Percentiles rank a stretch among this genome's conserved stretches.
phyloP scores from a whole-genome alignment of 495 filamentous ascomycete genomes.

The Mytilinidion resinicola region DNA sequence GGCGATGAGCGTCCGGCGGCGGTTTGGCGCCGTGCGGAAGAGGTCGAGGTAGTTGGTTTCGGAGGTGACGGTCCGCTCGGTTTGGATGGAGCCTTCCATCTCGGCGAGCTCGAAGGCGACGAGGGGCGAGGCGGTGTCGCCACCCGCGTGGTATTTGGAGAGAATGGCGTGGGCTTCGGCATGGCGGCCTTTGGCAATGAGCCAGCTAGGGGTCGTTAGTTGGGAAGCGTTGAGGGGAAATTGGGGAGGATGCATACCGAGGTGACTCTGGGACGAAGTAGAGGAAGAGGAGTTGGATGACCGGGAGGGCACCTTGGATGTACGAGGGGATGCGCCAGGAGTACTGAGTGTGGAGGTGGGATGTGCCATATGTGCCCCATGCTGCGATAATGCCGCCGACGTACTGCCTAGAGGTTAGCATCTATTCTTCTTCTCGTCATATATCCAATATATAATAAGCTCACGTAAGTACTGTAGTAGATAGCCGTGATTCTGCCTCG shows the following conservation, averaged over 20 bases:
- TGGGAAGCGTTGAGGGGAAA: background rate
- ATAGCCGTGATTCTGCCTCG: background rate
- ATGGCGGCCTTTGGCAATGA: constrained; percentile 56
- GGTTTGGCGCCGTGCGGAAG: constrained; percentile 29
- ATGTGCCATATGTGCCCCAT: background rate
- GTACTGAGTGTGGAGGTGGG: background rate
- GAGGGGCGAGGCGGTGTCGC: constrained; percentile 19
- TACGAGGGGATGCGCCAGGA: background rate
- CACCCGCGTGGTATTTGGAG: constrained; percentile 39
- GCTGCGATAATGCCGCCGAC: background rate
- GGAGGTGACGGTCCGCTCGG: constrained; percentile 29
- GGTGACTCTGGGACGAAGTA: background rate
- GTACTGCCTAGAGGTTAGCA: background rate
- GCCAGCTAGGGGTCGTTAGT: constrained; percentile 1
- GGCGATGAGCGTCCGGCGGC: constrained; percentile 34
- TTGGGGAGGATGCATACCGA: background rate
- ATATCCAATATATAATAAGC: background rate
- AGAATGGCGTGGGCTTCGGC: constrained; percentile 57
- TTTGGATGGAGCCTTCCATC: constrained; percentile 29
- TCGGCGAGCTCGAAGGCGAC: constrained; percentile 30
- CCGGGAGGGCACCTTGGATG: background rate
- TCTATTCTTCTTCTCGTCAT: too few relatives aligned
- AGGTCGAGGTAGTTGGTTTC: constrained; percentile 25
- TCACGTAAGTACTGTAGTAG: background rate
- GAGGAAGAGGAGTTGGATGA: background rate